Base-by-base conservation (phyloP, 805 yeast genomes). In the Ogataea methanolica region DNA sequence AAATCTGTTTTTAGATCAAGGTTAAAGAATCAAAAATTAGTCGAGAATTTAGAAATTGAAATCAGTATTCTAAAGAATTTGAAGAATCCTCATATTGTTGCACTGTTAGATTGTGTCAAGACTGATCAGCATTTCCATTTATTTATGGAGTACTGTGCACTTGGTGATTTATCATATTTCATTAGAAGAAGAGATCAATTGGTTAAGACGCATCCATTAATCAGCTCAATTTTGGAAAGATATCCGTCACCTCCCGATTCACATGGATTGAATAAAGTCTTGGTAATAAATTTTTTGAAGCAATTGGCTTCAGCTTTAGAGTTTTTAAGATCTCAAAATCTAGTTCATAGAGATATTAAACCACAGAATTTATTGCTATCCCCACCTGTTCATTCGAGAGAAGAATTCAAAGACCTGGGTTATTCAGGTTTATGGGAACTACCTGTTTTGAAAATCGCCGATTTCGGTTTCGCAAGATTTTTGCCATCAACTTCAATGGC, bases 391-490 rank as follows among this genome's bases (percentile, higher is more conserved):
- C 84, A 82, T 55, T 76, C 91, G 15, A 73, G 76, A 46, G 69
- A 70, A 17, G 83, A 78, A 29, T 87, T 88, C 53, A 74, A 74
- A 41, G 74, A 74, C 4, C 68, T 61, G 4, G 77, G 83, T 3
- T 87, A 73, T 66, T 82, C 80, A 5, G 98, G 98, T 0, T 70
- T 84, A 49, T 86, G 92, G 82, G 95, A 88, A 57, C 72, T 94
- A 51, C 99, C 99, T 1, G 78, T 91, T 9, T 74, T 94, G 53
- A 92, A 92, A 66, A 83, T 94, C 50, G 99, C 99, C 12, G 99
- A 94, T 70, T 94, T 94, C 68, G 99, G 99, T 1, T 94, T 94
- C 70, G 99, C 99, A 5, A 76, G 98, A 52, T 88, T 91, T 62
- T 74, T 94, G 58, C 99, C 99, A 6, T 82, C 87, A 43, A 86